Evolutionary conservation across 352 stramenopile species (phyloP), one percentile per base, ranked within the genome.

Genomic region (Pythium brassicae): DNA sequence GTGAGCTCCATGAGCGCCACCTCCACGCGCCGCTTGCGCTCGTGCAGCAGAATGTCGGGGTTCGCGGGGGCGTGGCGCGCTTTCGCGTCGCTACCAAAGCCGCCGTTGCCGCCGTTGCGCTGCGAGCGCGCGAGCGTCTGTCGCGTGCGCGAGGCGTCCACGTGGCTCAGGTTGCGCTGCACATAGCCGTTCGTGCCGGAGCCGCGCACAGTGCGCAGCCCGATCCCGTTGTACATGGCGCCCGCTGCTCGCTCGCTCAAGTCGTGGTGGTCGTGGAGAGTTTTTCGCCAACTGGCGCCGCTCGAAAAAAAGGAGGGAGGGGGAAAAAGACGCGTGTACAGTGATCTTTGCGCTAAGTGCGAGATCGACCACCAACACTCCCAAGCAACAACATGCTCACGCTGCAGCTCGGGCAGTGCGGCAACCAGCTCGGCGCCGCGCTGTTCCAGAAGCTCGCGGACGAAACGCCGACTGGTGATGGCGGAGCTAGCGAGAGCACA

Each of bases 171-270:
- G 64, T 95, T 96, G 45, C 74, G 67, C 72, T 95, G 85, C 51
- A 95, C 86, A 58, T 95, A 95, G 44, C 87, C 87, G 71, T 92
- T 96, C 53, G 87, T 96, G 62, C 85, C 84, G 43, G 83, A 93
- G 57, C 87, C 87, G 53, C 87, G 85, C 59, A 90, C 74, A 1
- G 86, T 95, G 55, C 74, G 70, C 27, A 96, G 68, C 8, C 87
- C 87, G 50, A 96, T 93, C 57, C 87, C 87, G 72, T 96, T 96
- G 68, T 96, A 96, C 87, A 95, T 95, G 54, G 9, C 58, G 17
- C 17, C 5, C 20, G 34, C n/a, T 65, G 50, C 10, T 37, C 17
- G 1, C 6, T 35, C 26, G 46, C 4, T 54, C 42, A 10, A 10
- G 37, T 53, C n/a, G 26, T 5, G 12, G 11, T 34, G 39, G 44